Evolutionary conservation across 495 filamentous ascomycete genomes (phyloP).

Genomic region (Hamigera avellanea): DNA sequence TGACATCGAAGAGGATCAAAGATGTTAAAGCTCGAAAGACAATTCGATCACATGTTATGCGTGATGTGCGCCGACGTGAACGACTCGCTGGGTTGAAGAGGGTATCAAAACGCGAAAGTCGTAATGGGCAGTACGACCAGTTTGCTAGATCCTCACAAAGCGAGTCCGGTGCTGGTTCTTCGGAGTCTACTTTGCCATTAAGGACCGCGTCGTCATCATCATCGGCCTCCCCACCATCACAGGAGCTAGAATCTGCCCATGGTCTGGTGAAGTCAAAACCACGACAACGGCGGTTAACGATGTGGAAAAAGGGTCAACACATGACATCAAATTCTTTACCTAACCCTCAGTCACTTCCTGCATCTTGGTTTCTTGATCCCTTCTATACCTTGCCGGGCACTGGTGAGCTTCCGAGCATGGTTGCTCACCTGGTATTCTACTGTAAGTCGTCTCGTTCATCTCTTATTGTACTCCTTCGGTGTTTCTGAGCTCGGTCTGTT

Average conservation of each 20-base stretch:
- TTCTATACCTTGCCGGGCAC: conserved; percentile 19
- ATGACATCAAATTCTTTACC: conserved; percentile 3
- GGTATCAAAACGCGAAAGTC: conserved; percentile 16
- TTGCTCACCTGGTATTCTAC: conserved; percentile 18
- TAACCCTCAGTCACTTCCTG: conserved; percentile 8
- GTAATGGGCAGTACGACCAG: conserved; percentile 3
- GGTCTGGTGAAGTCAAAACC: conserved; percentile 2
- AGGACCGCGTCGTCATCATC: conserved; percentile 9
- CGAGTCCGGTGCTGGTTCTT: too few species aligned
- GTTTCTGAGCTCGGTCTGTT: neutral
- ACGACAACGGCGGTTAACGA: conserved; percentile 7
- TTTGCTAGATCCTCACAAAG: neutral
- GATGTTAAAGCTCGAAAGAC: conserved; percentile 25
- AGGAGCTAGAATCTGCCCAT: conserved; percentile 1
- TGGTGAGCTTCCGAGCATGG: conserved; percentile 11
- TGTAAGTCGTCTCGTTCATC: conserved; percentile 12
- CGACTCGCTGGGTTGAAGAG: conserved; percentile 22
- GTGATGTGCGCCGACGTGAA: conserved; percentile 26
- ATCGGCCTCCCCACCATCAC: conserved; percentile 3
- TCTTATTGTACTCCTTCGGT: neutral
- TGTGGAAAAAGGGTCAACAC: conserved; percentile 9
- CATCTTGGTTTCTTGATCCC: conserved; percentile 20
- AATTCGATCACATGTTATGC: conserved; percentile 30
- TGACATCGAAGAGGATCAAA: conserved; percentile 26
- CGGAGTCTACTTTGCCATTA: conserved; percentile 5